phyloP scores from a whole-genome alignment of 2,329 filamentous ascomycete genomes.

The Colletotrichum sp. region DNA sequence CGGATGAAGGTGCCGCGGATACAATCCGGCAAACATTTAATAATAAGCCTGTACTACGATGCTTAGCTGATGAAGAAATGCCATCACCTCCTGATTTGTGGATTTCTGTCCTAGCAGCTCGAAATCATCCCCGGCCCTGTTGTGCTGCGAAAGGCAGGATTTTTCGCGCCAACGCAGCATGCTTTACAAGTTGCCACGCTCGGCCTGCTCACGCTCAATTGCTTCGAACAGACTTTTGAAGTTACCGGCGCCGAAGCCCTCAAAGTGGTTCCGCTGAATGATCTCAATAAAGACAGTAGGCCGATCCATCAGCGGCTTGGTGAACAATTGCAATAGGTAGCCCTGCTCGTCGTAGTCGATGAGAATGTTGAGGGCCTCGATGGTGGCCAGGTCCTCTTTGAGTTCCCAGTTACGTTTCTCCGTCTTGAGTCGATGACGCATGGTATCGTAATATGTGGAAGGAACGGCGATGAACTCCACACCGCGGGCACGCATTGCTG shows the following conservation, averaged over 20 bases:
- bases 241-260: constrained; percentile 92
- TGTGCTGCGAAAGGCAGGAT: not conserved
- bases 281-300: constrained; percentile 97
- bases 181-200: constrained; percentile 77
- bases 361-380: constrained; percentile 82
- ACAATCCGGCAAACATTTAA: not conserved
- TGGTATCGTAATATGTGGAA: constrained; percentile 81
- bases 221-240: constrained; percentile 96
- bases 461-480: constrained; percentile 94
- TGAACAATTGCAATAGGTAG: constrained; percentile 80
- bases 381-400: constrained; percentile 78
- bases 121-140: not conserved
- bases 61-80: not conserved
- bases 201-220: constrained; percentile 89
- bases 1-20: not conserved
- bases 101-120: not conserved
- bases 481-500: constrained; percentile 81
- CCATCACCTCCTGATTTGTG: not conserved
- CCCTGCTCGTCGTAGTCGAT: constrained; percentile 96
- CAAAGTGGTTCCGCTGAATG: constrained; percentile 89
- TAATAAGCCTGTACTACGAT: not conserved
- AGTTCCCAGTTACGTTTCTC: constrained; percentile 67
- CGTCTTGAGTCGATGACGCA: constrained; percentile 75
- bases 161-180: not conserved
- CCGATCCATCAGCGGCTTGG: constrained; percentile 89